phyloP scores from a whole-genome alignment of 2,329 filamentous ascomycete genomes.

The Penicillium brevicompactum region DNA sequence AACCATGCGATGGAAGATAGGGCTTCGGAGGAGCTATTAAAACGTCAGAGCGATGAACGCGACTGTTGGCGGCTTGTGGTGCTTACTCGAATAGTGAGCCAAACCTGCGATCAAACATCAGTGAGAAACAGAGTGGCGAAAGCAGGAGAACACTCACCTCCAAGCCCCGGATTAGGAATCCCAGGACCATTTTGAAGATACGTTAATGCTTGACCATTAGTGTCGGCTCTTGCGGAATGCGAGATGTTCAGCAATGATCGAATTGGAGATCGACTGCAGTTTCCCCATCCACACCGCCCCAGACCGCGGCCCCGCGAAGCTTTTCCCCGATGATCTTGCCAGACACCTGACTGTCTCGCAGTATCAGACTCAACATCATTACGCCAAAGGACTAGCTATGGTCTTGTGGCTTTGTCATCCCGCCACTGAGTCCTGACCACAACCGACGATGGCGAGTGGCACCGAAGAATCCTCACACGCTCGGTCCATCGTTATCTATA shows the following conservation, averaged over 20 bases:
- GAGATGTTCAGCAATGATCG: neutral
- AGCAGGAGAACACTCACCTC: constrained; percentile 32
- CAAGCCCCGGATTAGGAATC: constrained; percentile 33
- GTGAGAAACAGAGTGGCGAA: constrained; percentile 1
- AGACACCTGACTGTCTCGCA: neutral
- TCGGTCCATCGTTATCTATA: constrained; percentile 16
- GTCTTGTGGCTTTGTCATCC: constrained; percentile 7
- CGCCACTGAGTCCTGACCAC: constrained; percentile 13
- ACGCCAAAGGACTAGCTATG: constrained; percentile 11
- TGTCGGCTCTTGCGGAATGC: neutral
- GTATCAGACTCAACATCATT: neutral
- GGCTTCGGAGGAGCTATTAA: constrained; percentile 45
- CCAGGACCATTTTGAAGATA: constrained; percentile 27
- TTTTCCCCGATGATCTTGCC: neutral
- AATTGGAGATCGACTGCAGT: neutral
- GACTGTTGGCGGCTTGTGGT: neutral
- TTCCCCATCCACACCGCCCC: neutral
- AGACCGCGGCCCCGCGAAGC: constrained; percentile 3
- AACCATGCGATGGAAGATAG: constrained; percentile 47
- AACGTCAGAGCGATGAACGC: constrained; percentile 10
- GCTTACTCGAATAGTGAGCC: constrained; percentile 41
- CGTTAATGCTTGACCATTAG: neutral
- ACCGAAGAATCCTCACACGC: constrained; percentile 13
- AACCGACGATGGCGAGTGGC: constrained; percentile 24
- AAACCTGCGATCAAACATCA: constrained; percentile 32